These are phyloP conservation scores for Lojkania enalia DNA, from an alignment of 2,329 filamentous ascomycete species.

Conservation along the genomic window DNA sequence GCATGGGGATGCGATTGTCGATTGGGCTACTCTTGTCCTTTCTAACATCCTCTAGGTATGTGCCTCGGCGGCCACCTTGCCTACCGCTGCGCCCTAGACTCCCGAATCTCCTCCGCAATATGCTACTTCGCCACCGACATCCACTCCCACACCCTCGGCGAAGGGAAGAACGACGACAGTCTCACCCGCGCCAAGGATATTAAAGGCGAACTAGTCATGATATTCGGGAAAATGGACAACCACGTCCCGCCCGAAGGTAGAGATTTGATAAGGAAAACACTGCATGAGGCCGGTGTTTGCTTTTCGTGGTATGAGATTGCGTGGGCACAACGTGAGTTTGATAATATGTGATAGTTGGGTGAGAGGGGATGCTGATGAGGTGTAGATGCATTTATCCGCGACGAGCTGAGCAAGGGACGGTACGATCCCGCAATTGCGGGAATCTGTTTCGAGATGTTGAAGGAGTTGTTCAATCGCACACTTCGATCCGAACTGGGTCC, in stretches of 20 bases:
- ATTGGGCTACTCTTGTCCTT: too few species aligned
- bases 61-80: constrained; percentile 90
- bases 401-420: constrained; percentile 89
- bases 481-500: constrained; percentile 79
- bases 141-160: constrained; percentile 76
- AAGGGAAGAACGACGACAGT: constrained; percentile 65
- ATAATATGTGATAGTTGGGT: constrained; percentile 10
- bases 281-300: constrained; percentile 72
- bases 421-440: constrained; percentile 88
- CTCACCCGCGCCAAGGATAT: constrained; percentile 66
- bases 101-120: constrained; percentile 73
- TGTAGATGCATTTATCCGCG: constrained; percentile 82
- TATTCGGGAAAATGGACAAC: constrained; percentile 88
- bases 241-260: constrained; percentile 83
- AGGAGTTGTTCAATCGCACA: constrained; percentile 80
- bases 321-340: constrained; percentile 76
- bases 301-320: constrained; percentile 88
- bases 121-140: constrained; percentile 94
- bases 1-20: neutral
- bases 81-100: constrained; percentile 72
- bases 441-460: constrained; percentile 86
- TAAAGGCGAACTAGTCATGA: constrained; percentile 78
- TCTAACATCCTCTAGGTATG: constrained; percentile 57
- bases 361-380: neutral
- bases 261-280: constrained; percentile 79